Evolutionary conservation across 805 yeast species (phyloP).

Genomic region (Wickerhamomyces xylosicus): DNA sequence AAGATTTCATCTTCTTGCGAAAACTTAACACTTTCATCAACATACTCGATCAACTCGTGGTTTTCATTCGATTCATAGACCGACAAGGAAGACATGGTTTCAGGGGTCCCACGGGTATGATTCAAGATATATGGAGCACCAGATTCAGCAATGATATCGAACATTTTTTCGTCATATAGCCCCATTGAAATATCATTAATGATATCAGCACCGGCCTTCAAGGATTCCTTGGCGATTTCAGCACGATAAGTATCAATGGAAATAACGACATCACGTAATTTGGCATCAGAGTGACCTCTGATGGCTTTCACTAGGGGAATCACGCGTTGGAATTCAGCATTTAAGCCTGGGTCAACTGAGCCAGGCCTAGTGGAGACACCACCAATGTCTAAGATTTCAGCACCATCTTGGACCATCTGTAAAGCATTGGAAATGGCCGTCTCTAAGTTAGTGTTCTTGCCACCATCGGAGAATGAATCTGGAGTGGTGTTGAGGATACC

Average conservation of each 20-base stretch:
- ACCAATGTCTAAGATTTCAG: slow-evolving; percentile 82
- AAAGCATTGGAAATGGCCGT: slow-evolving; percentile 35
- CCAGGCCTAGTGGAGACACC: slow-evolving; percentile 94
- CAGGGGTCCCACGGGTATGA: slow-evolving; percentile 78
- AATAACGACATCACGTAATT: slow-evolving; percentile 36
- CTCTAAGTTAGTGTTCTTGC: slow-evolving; percentile 29
- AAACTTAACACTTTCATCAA: slow-evolving; percentile 13
- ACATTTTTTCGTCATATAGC: slow-evolving; percentile 53
- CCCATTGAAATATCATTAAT: slow-evolving; percentile 90
- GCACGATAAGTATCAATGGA: slow-evolving; percentile 88
- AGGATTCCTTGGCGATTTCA: slow-evolving; percentile 57
- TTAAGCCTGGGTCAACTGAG: slow-evolving; percentile 44
- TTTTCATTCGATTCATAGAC: slow-evolving; percentile 35
- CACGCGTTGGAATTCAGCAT: slow-evolving; percentile 65
- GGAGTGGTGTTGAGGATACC: slow-evolving; percentile 86
- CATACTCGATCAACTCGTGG: slow-evolving; percentile 27
- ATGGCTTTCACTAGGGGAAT: slow-evolving; percentile 59
- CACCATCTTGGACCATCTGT: slow-evolving; percentile 45
- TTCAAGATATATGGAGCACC: slow-evolving; percentile 73
- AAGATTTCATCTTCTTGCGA: slow-evolving; percentile 25
- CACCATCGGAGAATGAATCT: slow-evolving; percentile 93
- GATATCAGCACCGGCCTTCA: slow-evolving; percentile 77
- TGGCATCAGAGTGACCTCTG: slow-evolving; percentile 29
- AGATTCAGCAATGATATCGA: slow-evolving; percentile 53
- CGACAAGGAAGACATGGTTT: slow-evolving; percentile 56